Base-by-base conservation (phyloP, 2,329 filamentous ascomycete genomes). In the Colletotrichum neosansevieriae region DNA sequence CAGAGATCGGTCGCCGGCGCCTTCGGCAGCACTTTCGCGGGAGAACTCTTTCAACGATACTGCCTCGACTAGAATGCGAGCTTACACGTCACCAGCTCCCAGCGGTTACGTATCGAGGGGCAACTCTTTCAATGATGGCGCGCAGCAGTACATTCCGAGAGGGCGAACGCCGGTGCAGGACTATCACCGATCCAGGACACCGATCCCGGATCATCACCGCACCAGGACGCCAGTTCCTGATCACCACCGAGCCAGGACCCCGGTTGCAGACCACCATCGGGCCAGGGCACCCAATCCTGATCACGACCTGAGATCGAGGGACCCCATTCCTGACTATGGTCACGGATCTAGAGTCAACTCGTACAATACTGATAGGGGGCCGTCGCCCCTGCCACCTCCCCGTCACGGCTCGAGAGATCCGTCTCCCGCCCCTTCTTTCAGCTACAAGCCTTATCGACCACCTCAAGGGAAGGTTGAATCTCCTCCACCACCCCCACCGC, bases 401-500 rank as follows among this genome's bases (percentile, higher is more conserved):
- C 68, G 73, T 61, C 73, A 77, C 47, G 74, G 70, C 40, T 76
- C 77, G 10, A 76, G 83, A 70, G 77, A 76, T 6, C 74, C 77
- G 42, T 84, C 81, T 6, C 82, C 81, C 4, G 75, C 75, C 2
- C 80, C 79, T 5, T 77, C 76, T 5, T 76, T 75, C 61, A 76
- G 74, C 17, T 73, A 77, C 74, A 73, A 73, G 24, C 76, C 76
- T 32, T 72, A 74, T 65, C 77, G 74, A 73, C 66, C 66, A 13
- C 76, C 63, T 7, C 67, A 56, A 32, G 67, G 80, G 19, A 78
- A 83, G 50, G 80, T 82, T 42, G 85, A 87, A 45, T 89, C 88
- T 19, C 91, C 92, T 9, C 93, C 94, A 17, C 94, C 94, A 7
- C 94, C 94, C 2, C 90, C 94, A 2, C 94, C 94, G 0, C 91